phyloP scores from a whole-genome alignment of 1,284 basidiomycete genomes.

The Sphaerobolus stellatus region DNA sequence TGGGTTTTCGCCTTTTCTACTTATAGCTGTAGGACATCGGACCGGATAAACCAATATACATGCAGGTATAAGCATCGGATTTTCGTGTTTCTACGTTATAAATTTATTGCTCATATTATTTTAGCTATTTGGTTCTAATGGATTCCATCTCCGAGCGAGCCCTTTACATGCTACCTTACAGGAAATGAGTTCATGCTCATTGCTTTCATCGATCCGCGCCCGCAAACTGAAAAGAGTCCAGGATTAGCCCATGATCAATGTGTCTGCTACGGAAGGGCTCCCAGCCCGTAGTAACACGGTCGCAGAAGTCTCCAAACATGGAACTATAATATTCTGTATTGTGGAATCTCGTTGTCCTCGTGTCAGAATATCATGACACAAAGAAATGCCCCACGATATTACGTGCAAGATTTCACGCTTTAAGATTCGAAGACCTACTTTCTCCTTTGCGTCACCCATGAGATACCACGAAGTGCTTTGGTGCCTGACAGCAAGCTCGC shows the following conservation, averaged over 20 bases:
- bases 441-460: slow-evolving; percentile 36
- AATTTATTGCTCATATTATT: background rate
- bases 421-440: slow-evolving; percentile 38
- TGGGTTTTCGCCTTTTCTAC: too few relatives aligned
- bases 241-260: slow-evolving; percentile 35
- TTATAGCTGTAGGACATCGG: too few relatives aligned
- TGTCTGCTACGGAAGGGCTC: slow-evolving; percentile 35
- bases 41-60: too few relatives aligned
- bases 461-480: slow-evolving; percentile 42
- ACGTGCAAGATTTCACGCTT: slow-evolving; percentile 37
- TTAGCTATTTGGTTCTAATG: slow-evolving; percentile 41
- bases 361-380: slow-evolving; percentile 37
- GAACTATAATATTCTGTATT: slow-evolving; percentile 37
- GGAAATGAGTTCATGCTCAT: slow-evolving; percentile 38
- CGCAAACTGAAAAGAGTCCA: slow-evolving; percentile 28
- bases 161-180: slow-evolving; percentile 39
- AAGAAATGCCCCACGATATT: slow-evolving; percentile 38
- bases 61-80: too few relatives aligned
- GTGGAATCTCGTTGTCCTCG: slow-evolving; percentile 35
- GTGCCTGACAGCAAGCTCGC: slow-evolving; percentile 41
- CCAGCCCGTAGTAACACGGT: slow-evolving; percentile 35
- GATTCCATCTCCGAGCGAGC: slow-evolving; percentile 40
- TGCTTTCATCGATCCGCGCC: slow-evolving; percentile 40
- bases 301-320: slow-evolving; percentile 26
- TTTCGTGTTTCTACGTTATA: too few relatives aligned